These are phyloP conservation scores for Coleophoma eucalyptorum DNA, from an alignment of 2,329 filamentous ascomycete genomes.

Conservation along the genomic window DNA sequence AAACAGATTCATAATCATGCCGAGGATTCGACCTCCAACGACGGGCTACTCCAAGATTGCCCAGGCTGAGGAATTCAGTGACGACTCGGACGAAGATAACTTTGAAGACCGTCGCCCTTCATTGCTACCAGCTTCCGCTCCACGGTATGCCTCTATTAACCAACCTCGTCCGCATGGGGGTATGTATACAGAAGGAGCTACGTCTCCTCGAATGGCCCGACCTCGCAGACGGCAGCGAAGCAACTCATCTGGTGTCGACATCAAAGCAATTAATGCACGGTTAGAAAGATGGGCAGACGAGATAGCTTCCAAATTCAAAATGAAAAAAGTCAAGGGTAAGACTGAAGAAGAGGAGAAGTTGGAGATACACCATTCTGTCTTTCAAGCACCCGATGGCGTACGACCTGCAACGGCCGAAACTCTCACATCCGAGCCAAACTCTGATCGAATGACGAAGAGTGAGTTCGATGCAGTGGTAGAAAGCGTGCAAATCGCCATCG, in stretches of 20 bases:
- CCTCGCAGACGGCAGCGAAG: conserved; percentile 52
- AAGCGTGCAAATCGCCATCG: conserved; percentile 85
- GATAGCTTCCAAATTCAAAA: conserved; percentile 96
- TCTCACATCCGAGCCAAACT: conserved; percentile 56
- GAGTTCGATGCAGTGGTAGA: conserved; percentile 89
- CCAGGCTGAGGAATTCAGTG: conserved; percentile 73
- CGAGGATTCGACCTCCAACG: conserved; percentile 50
- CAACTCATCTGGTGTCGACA: conserved; percentile 84
- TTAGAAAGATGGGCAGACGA: conserved; percentile 97
- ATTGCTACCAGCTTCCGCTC: conserved; percentile 49
- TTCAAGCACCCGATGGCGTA: conserved; percentile 86
- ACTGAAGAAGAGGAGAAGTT: conserved; percentile 77
- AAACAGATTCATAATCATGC: conserved; percentile 15
- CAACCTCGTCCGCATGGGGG: conserved; percentile 58
- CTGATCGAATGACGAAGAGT: conserved; percentile 67
- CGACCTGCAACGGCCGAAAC: conserved; percentile 74
- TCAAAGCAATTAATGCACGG: conserved; percentile 96
- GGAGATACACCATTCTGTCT: conserved; percentile 97
- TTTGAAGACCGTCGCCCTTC: conserved; percentile 48
- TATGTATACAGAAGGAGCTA: conserved; percentile 46
- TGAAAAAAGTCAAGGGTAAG: conserved; percentile 69
- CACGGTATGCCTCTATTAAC: conserved; percentile 60
- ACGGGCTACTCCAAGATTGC: conserved; percentile 84
- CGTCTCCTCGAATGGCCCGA: conserved; percentile 41
- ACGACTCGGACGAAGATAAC: conserved; percentile 67